Evolutionary conservation across 2,329 filamentous ascomycete species (phyloP).

Genomic region (Neophaeococcomyces aloes): DNA sequence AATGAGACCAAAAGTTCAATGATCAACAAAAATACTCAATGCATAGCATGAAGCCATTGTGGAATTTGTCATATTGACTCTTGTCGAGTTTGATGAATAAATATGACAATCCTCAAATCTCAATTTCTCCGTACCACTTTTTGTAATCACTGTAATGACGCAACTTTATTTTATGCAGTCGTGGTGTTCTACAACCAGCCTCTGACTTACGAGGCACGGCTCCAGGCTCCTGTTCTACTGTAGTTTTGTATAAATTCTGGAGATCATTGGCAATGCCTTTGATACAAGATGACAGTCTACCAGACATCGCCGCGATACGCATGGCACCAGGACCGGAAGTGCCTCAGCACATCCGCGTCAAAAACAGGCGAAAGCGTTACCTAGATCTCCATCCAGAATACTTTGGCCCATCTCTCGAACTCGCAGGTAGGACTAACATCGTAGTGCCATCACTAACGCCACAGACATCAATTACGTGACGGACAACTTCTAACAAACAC

Average conservation of each 20-base stretch:
- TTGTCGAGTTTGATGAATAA: too few relatives aligned
- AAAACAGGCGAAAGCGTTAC: conserved; percentile 70
- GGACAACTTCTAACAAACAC: background rate
- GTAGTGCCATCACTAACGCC: conserved; percentile 1
- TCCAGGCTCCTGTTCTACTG: too few relatives aligned
- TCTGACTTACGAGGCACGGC: too few relatives aligned
- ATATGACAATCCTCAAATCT: too few relatives aligned
- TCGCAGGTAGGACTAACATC: conserved; percentile 43
- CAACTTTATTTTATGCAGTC: too few relatives aligned
- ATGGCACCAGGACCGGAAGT: background rate
- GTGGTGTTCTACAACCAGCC: too few relatives aligned
- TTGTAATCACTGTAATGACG: too few relatives aligned
- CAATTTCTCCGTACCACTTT: too few relatives aligned
- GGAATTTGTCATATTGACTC: background rate
- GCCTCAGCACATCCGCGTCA: conserved; percentile 42
- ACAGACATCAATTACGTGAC: conserved; percentile 4
- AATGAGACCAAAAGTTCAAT: background rate
- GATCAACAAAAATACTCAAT: background rate
- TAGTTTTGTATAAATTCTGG: too few relatives aligned
- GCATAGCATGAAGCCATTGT: background rate
- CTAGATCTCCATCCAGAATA: conserved; percentile 63
- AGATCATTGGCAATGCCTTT: background rate
- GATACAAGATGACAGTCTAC: conserved; percentile 1
- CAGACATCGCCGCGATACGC: background rate
- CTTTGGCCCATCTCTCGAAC: conserved; percentile 52